Evolutionary conservation across 2,329 filamentous ascomycete species (phyloP), one percentile per base, ranked within the genome.

Genomic region (Fusarium sp.): DNA sequence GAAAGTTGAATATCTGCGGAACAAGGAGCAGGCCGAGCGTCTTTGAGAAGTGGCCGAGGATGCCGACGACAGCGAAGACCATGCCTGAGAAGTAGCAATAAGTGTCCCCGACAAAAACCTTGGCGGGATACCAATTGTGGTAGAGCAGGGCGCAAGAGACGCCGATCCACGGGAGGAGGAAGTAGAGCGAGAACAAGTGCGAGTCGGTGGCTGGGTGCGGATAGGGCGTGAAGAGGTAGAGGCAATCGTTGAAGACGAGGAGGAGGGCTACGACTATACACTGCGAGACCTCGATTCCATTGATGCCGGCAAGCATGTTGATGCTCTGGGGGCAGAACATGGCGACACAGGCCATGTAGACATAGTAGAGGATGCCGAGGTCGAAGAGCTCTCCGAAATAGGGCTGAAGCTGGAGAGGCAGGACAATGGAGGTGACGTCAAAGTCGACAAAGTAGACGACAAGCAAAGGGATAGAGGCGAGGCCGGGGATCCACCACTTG

Each of bases 61-160:
- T 98, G 64, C 92, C 93, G 65, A 98, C 95, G 40, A 97, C 93
- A 50, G 94, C 95, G 75, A 99, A 99, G 35, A 98, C 91, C 93
- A 99, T 99, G 67, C 95, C 95, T 1, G 95, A 95, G 77, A 99
- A 97, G 80, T 99, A 99, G 84, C 95, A 99, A 83, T 98, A 99
- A 5, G 95, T 99, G 77, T 99, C 95, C 53, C 95, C 95, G 9
- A 98, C 94, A 73, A 99, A 99, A 9, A 98, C 95, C 70, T 88
- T 89, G 24, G 94, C 92, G 0, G 95, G 95, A 74, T 93, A 99
- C 91, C 93, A 96, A 78, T 99, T 99, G 81, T 99, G 93, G 74
- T 80, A 87, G 72, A 95, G 85, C 13, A 99, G 84, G 8, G 95
- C 95, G 46, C 91, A 78, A 7, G 93, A 97, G 50, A 97, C 95